phyloP scores from a whole-genome alignment of 495 filamentous ascomycete species.

The Trichocladium uniseriatum region DNA sequence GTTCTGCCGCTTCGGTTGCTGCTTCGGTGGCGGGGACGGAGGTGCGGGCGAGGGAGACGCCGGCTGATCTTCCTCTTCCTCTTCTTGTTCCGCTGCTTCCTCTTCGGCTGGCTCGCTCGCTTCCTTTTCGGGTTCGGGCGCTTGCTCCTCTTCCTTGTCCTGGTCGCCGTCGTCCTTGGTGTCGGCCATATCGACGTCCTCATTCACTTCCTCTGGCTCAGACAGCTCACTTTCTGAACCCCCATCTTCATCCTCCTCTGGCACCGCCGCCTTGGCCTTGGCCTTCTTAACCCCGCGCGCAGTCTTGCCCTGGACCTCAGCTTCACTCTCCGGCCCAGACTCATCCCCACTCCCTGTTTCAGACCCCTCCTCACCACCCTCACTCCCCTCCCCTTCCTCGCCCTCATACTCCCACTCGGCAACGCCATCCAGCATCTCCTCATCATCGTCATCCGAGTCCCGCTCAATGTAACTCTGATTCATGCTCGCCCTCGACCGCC shows the following conservation, averaged over 20 bases:
- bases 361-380: conserved; percentile 2
- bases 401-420: conserved; percentile 46
- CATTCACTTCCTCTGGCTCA: conserved; percentile 7
- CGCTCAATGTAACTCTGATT: conserved; percentile 41
- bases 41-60: background rate
- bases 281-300: conserved; percentile 6
- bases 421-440: conserved; percentile 49
- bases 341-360: conserved; percentile 4
- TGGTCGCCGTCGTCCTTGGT: background rate
- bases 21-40: background rate
- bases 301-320: conserved; percentile 2
- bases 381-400: conserved; percentile 6
- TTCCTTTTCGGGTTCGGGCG: conserved; percentile 5
- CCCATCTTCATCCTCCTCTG: conserved; percentile 6
- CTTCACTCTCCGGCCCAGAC: conserved; percentile 12
- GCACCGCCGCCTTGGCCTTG: conserved; percentile 11
- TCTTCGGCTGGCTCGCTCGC: conserved; percentile 15
- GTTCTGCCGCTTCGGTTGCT: background rate
- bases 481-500: conserved; percentile 28
- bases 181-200: background rate
- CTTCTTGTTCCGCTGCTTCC: conserved; percentile 19
- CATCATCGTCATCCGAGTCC: conserved; percentile 44
- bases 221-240: conserved; percentile 7
- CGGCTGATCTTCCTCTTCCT: conserved; percentile 12
- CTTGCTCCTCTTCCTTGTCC: conserved; percentile 9